phyloP scores from a whole-genome alignment of 768 basidiomycete species.

The Daedaleopsis sinensis region DNA sequence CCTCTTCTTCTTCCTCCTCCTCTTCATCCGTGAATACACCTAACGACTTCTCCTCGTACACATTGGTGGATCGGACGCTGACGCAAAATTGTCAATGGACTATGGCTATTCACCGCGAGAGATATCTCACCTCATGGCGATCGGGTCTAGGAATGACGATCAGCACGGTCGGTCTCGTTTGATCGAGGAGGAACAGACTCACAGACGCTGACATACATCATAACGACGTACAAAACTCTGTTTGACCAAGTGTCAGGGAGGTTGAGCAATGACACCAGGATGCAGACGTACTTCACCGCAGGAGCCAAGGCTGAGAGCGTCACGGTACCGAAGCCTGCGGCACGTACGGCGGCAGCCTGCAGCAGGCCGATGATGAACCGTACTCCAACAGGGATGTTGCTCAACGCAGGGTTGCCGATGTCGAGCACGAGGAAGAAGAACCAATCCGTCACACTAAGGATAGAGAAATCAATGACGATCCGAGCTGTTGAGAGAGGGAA shows the following conservation, averaged over 20 bases:
- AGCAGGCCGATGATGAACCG: conserved; percentile 76
- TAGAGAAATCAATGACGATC: background rate
- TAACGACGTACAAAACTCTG: conserved; percentile 85
- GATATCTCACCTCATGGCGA: conserved; percentile 69
- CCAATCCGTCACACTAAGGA: conserved; percentile 76
- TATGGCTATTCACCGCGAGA: background rate
- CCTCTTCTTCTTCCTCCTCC: conserved; percentile 36
- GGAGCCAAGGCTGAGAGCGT: conserved; percentile 76
- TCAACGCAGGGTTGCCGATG: conserved; percentile 73
- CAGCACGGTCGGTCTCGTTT: conserved; percentile 6
- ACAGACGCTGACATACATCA: conserved; percentile 94
- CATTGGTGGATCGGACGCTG: conserved; percentile 90
- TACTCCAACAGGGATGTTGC: conserved; percentile 67
- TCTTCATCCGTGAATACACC: conserved; percentile 69
- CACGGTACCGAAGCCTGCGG: conserved; percentile 87
- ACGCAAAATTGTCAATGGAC: background rate
- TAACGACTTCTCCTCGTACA: conserved; percentile 92
- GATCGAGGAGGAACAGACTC: conserved; percentile 35
- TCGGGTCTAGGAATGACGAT: conserved; percentile 54
- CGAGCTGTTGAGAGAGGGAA: conserved; percentile 1
- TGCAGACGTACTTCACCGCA: conserved; percentile 71
- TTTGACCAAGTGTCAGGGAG: background rate
- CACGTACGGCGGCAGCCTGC: conserved; percentile 81
- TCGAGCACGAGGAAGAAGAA: conserved; percentile 88
- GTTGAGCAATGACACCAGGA: background rate